Evolutionary conservation across 2,329 filamentous ascomycete genomes (phyloP).

Genomic region (Zopfia rhizophila): DNA sequence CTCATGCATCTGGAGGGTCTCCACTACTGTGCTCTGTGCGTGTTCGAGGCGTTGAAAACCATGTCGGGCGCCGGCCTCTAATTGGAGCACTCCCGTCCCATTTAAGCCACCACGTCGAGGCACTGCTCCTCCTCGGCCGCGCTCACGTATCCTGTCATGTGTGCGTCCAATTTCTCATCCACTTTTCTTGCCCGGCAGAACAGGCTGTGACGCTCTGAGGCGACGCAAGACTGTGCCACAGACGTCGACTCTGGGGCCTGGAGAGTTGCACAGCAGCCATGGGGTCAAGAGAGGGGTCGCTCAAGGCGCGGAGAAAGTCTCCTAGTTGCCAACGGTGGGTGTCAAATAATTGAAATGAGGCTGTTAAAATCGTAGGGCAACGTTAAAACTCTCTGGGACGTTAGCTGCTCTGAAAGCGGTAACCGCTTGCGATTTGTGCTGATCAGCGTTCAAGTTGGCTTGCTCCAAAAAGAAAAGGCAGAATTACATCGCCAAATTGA

Average conservation of each 20-base stretch:
- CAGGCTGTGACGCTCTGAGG: background rate
- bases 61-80: slow-evolving; percentile 4
- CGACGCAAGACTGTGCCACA: slow-evolving; percentile 1
- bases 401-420: slow-evolving; percentile 14
- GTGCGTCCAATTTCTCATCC: background rate
- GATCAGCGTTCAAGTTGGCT: no score
- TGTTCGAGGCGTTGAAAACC: slow-evolving; percentile 12
- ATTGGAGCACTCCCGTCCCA: slow-evolving; percentile 11
- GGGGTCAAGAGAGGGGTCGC: no score
- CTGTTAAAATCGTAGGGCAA: slow-evolving; percentile 6
- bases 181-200: background rate
- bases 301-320: slow-evolving; percentile 23
- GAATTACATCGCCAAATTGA: no score
- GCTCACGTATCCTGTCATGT: background rate
- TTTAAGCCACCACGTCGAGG: background rate
- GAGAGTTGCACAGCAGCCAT: no score
- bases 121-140: background rate
- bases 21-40: slow-evolving; percentile 33
- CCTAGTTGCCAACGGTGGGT: no score
- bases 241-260: no score
- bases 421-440: slow-evolving; percentile 11
- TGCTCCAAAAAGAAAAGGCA: no score
- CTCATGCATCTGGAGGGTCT: no score
- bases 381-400: background rate
- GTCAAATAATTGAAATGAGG: slow-evolving; percentile 4